These are phyloP conservation scores for Raffaelea albimanens DNA, from an alignment of 2,329 filamentous ascomycete species.

Conservation along the genomic window DNA sequence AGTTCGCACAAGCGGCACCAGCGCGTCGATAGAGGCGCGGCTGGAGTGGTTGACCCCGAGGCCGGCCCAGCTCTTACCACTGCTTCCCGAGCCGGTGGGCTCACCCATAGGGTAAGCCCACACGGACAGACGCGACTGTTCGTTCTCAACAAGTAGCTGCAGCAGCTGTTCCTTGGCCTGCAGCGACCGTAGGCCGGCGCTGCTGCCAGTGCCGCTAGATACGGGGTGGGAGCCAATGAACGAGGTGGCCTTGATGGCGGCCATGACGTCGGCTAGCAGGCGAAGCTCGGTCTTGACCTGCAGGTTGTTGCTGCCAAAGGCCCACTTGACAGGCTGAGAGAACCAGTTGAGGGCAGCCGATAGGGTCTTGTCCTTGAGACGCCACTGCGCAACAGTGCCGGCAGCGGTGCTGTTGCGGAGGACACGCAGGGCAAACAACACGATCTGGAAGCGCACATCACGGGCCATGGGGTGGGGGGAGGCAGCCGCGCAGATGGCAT, in stretches of 20 bases:
- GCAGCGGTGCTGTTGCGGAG: constrained; percentile 63
- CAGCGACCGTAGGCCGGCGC: constrained; percentile 46
- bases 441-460: constrained; percentile 82
- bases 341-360: constrained; percentile 90
- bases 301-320: constrained; percentile 86
- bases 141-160: constrained; percentile 69
- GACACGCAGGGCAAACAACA: constrained; percentile 74
- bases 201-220: too few relatives aligned
- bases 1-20: constrained; percentile 60
- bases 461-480: constrained; percentile 76
- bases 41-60: background rate
- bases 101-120: constrained; percentile 80
- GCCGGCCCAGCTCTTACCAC: background rate
- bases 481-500: constrained; percentile 56
- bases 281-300: constrained; percentile 90
- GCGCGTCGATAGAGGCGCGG: constrained; percentile 27
- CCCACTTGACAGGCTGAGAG: constrained; percentile 73
- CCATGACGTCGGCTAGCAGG: constrained; percentile 65
- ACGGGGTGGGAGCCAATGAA: constrained; percentile 44
- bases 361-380: constrained; percentile 79
- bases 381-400: constrained; percentile 58
- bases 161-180: constrained; percentile 78
- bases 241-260: constrained; percentile 54
- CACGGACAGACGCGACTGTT: constrained; percentile 72
- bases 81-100: constrained; percentile 19